Base-by-base conservation (phyloP, 1,284 basidiomycete species). In the Fomitopsis schrenkii region DNA sequence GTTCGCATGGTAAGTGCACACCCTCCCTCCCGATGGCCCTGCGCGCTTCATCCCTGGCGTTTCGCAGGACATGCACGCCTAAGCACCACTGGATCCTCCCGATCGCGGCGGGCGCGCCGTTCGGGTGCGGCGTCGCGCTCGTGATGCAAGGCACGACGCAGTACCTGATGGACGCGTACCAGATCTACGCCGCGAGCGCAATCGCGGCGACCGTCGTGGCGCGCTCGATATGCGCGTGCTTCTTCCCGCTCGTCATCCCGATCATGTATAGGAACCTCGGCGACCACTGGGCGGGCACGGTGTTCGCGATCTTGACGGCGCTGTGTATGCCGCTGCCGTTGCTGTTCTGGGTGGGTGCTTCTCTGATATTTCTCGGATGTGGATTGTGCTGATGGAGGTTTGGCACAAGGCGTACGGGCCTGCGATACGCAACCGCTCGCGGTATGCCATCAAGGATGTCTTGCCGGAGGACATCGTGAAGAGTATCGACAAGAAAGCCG, bases 171-270 rank as follows among this genome's bases (percentile, higher is more conserved):
- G 87, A 88, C 65, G 76, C 81, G 2, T 89, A 88, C 70, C 76
- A 78, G 30, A 75, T 86, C 33, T 85, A 85, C 66, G 86, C 85
- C 61, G 88, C 88, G 0, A 84, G 82, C 60, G 87, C 87, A 3
- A 78, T 90, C 38, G 88, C 90, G 0, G 83, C 88, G 38, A 88
- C 87, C 26, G 84, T 90, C 30, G 83, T 93, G 30, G 71, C 88
- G 42, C 83, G 90, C 45, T 86, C 84, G 2, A 72, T 83, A 2
- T 80, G 87, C 58, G 91, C 87, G 3, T 85, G 84, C 1, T 76
- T 82, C 3, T 89, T 89, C 73, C 87, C 86, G 10, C 73, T 88
- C 7, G 83, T 89, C 71, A 83, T 80, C 38, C 79, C 82, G 0
- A 66, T 79, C 44, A 81, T 90, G 79, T 88, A 87, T 70, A 68